Conservation (phyloP, 2,329 filamentous ascomycete genomes). For the Sclerotinia nivalis region DNA sequence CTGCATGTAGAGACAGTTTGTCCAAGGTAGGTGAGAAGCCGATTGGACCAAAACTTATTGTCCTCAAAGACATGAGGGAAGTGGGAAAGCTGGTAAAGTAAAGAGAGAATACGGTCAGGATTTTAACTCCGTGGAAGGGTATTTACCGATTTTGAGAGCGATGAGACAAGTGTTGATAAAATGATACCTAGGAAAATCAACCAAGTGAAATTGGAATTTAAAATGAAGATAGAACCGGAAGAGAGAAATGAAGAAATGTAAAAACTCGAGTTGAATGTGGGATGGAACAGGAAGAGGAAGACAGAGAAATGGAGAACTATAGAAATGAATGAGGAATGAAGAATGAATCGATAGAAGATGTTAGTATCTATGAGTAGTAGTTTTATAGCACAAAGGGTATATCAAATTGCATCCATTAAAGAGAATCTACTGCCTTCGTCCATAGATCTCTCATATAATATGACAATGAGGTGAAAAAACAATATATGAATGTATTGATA, state of each 20-base stretch:
- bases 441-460: neutral
- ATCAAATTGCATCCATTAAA: neutral
- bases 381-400: neutral
- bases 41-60: slow-evolving; percentile 29
- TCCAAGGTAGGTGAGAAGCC: slow-evolving; percentile 25
- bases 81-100: neutral
- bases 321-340: neutral
- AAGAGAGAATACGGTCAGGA: neutral
- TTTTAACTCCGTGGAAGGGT: neutral
- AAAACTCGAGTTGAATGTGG: neutral
- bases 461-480: neutral
- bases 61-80: slow-evolving; percentile 28
- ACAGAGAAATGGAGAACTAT: neutral
- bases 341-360: neutral
- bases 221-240: neutral
- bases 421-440: neutral
- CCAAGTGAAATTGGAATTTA: neutral
- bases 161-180: neutral
- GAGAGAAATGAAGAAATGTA: no score
- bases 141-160: neutral
- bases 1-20: slow-evolving; percentile 28
- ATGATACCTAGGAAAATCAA: neutral
- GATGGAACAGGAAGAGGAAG: neutral
- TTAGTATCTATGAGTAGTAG: neutral
- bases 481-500: neutral